phyloP scores from a whole-genome alignment of 176 grass and related monocot species.

The Triticum dicoccoides region DNA sequence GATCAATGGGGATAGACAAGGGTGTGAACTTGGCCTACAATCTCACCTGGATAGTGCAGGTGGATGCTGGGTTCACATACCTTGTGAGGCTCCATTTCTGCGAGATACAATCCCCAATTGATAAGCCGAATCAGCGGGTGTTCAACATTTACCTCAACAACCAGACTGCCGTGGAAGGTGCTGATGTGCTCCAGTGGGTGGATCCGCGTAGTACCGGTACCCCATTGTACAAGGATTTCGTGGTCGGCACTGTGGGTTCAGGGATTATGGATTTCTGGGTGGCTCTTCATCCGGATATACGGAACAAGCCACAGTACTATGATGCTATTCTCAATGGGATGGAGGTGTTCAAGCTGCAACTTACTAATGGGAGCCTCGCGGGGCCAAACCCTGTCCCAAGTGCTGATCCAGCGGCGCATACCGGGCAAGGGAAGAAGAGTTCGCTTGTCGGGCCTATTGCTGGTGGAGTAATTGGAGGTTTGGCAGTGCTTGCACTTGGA shows the following conservation, averaged over 20 bases:
- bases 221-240: conserved; percentile 61
- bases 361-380: conserved; percentile 58
- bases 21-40: conserved; percentile 62
- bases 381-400: conserved; percentile 63
- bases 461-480: conserved; percentile 57
- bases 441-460: conserved; percentile 38
- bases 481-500: conserved; percentile 49
- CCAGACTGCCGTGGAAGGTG: conserved; percentile 29
- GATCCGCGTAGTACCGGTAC: background rate
- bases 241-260: conserved; percentile 39
- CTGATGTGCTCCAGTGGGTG: conserved; percentile 69
- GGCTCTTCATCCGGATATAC: conserved; percentile 50
- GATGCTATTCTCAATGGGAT: conserved; percentile 86
- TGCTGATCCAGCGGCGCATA: background rate
- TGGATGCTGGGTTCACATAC: conserved; percentile 77
- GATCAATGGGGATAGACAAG: conserved; percentile 70
- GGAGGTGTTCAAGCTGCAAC: conserved; percentile 87
- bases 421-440: conserved; percentile 6
- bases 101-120: conserved; percentile 63
- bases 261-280: conserved; percentile 67
- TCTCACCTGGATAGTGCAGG: conserved; percentile 70
- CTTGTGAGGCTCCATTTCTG: conserved; percentile 90
- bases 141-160: conserved; percentile 84
- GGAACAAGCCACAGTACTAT: conserved; percentile 34
- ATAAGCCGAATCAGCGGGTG: conserved; percentile 54